phyloP scores from a whole-genome alignment of 352 stramenopile genomes.

The Globisporangium middletonii region DNA sequence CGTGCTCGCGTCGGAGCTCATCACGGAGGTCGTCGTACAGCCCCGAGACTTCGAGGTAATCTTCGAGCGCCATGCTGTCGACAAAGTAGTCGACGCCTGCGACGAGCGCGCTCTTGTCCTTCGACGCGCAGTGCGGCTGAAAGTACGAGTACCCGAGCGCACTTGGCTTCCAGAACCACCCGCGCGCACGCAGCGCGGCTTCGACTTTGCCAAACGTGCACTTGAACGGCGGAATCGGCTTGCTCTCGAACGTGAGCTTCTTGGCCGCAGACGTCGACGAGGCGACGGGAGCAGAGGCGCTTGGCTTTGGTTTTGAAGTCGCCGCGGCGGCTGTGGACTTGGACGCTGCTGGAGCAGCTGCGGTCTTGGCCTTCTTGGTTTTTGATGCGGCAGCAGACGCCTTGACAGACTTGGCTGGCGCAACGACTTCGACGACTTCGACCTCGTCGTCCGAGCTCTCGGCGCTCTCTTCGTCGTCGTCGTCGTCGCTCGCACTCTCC shows the following conservation, averaged over 20 bases:
- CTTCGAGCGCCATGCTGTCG: constrained; percentile 35
- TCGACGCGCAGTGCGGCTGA: constrained; percentile 21
- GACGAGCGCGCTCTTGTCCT: constrained; percentile 15
- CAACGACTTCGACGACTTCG: neutral
- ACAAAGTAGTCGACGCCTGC: constrained; percentile 44
- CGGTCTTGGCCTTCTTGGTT: constrained; percentile 5
- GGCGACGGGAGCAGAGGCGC: neutral
- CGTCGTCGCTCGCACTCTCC: constrained; percentile 6
- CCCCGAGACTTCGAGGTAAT: constrained; percentile 28
- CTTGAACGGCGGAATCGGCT: constrained; percentile 49
- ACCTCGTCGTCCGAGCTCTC: constrained; percentile 12
- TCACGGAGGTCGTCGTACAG: constrained; percentile 35
- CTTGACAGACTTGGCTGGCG: constrained; percentile 1
- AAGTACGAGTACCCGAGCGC: constrained; percentile 49
- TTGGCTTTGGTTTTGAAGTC: neutral
- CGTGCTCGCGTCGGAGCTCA: constrained; percentile 37
- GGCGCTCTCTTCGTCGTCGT: constrained; percentile 6
- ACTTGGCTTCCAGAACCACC: constrained; percentile 58
- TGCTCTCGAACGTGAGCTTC: constrained; percentile 12
- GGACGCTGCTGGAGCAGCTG: neutral
- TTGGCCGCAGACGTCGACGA: constrained; percentile 4
- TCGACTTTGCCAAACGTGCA: constrained; percentile 57
- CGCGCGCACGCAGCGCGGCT: constrained; percentile 36
- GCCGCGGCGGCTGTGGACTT: neutral
- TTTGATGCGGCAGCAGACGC: neutral